Evolutionary conservation across 2,329 filamentous ascomycete species (phyloP).

Genomic region (Colletotrichum paranaense): DNA sequence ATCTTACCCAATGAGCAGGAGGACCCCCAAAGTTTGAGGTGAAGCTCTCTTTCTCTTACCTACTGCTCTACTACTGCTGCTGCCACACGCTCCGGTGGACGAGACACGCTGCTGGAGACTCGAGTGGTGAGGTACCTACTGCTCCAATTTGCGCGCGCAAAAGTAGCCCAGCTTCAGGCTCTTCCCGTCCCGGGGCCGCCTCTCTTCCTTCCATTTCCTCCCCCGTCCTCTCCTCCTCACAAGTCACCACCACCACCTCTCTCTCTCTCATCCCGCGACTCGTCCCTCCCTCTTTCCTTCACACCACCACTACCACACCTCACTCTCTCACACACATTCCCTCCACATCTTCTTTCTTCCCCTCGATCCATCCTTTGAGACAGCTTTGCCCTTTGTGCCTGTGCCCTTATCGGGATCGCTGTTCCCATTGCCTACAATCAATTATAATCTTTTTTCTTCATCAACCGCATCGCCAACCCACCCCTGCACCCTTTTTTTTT

Average conservation of each 20-base stretch:
- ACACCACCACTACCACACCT: background rate
- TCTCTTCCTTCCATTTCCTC: background rate
- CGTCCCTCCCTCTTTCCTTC: slow-evolving; percentile 6
- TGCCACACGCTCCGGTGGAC: background rate
- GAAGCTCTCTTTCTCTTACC: background rate
- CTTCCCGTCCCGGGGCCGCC: background rate
- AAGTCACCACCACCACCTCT: slow-evolving; percentile 1
- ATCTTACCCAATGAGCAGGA: slow-evolving; percentile 32
- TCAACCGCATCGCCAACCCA: background rate
- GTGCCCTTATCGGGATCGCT: slow-evolving; percentile 14
- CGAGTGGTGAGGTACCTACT: background rate
- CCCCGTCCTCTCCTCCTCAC: background rate
- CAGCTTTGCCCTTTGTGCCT: slow-evolving; percentile 19
- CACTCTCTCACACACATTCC: background rate
- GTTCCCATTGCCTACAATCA: slow-evolving; percentile 21
- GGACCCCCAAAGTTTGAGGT: slow-evolving; percentile 23
- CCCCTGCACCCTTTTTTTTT: slow-evolving; percentile 3
- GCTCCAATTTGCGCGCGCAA: slow-evolving; percentile 31
- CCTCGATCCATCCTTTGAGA: slow-evolving; percentile 20
- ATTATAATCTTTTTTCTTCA: slow-evolving; percentile 27
- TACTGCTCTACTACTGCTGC: background rate
- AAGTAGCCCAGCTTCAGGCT: slow-evolving; percentile 3
- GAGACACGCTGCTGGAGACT: too few species aligned
- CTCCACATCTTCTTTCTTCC: slow-evolving; percentile 1
- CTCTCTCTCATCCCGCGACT: background rate